Evolutionary conservation across 129 eudicot genomes (phyloP), one percentile per base, ranked within the genome.

Genomic region (Artemisia tridentata): DNA sequence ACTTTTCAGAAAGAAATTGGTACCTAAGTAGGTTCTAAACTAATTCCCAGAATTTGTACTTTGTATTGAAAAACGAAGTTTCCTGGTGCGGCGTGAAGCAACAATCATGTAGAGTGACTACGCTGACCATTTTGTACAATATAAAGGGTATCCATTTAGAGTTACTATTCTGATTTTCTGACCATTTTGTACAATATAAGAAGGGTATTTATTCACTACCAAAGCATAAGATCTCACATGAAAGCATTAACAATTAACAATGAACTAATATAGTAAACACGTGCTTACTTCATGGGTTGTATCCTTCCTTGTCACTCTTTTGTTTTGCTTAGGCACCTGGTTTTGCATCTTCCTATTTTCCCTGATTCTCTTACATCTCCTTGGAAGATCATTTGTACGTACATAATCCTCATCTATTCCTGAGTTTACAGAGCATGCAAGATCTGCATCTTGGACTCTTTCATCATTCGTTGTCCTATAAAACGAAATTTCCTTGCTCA

Each of bases 321-420:
- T 83, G 69, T 65, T 78, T 72, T 69, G 80, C 66, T 72, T 81
- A 17, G 81, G 48, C 43, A 55, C 16, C 9, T 51, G 50, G 20
- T 50, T 25, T 5, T 69, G 66, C 61, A 57, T 21, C 74, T 77
- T 78, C 63, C 71, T 72, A 43, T 63, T 67, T 11, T 20, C 58
- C 56, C 58, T 31, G 52, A 61, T 64, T 61, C 49, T 71, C 38
- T 34, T 72, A 52, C 69, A 67, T 67, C 41, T 71, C 54, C 54
- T 72, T 15, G 72, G 67, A 57, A 58, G 66, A 45, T 71, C 79
- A 64, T 75, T 63, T 69, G 62, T 61, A 77, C 77, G 85, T 65
- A 71, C 74, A 51, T 78, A 79, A 73, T 79, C 82, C 63, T 15
- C 76, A 43, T 60, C 80, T 43, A 15, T 43, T 72, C 55, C 72